Evolutionary conservation across 805 yeast species (phyloP), one percentile per base, ranked within the genome.

Genomic region (Grigorovia jiainica): DNA sequence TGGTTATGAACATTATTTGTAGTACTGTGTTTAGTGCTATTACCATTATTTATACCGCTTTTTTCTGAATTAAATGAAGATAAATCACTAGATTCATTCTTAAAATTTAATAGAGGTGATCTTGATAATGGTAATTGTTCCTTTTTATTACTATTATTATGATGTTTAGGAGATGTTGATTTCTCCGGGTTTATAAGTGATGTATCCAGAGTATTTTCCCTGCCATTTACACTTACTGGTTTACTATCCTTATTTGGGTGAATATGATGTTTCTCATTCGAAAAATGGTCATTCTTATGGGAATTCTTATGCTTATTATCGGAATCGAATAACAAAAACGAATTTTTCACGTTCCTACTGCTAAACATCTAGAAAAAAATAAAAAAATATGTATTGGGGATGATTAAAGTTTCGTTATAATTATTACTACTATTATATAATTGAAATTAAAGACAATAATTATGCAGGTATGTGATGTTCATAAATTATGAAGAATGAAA

Each of bases 61-160:
- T 27, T 27, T 7, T n/a, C n/a, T 6, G 31, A 27, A 13, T 15
- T 13, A 13, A 10, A 8, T 7, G 16, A 27, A 24, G 47, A 41
- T 16, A 39, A 19, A n/a, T 31, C 24, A 5, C 7, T 21, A 15
- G 30, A 19, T 13, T n/a, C 33, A 36, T 17, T 18, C 11, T 27
- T 21, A 27, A 27, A 36, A n/a, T 36, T 36, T 21, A 36, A 13
- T 18, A 36, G 13, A 8, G 39, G 39, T 7, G 39, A 27, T 17
- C 30, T 36, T 7, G 41, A 32, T 21, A 32, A 27, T 10, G 41
- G 32, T 15, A 34, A 19, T 32, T 19, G 10, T 7, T 32, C 37
- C 13, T 34, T 18, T 20, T 18, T 34, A 20, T 34, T 10, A 20
- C 15, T 30, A 13, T 7, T 30, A 30, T 17, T 30, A 7, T 30